Conservation (phyloP, 371 early-diverging fungal genomes). For the Umbelopsis sp. region DNA sequence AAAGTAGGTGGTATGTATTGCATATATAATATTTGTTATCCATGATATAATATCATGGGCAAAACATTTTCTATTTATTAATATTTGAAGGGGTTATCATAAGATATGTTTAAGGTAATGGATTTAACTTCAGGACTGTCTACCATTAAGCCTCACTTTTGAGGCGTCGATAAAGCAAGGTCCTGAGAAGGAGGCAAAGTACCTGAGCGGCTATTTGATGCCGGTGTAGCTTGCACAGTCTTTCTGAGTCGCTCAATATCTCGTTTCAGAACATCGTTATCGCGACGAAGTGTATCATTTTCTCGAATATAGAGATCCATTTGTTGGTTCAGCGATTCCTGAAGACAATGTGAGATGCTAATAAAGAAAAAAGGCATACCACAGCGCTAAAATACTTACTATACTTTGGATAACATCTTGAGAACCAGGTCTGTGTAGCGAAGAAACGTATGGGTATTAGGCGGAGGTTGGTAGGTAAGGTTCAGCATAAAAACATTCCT, state of each 20-base stretch:
- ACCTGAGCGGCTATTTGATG: background rate
- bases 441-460: background rate
- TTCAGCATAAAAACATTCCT: background rate
- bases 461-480: background rate
- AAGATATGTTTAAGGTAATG: too few species aligned
- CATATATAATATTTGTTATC: too few species aligned
- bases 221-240: background rate
- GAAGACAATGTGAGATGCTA: background rate
- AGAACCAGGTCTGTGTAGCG: background rate
- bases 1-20: too few species aligned
- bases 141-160: background rate
- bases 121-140: too few species aligned
- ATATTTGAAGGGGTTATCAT: too few species aligned
- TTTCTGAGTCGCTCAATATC: slow-evolving; percentile 10
- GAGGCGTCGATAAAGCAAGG: background rate
- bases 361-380: background rate
- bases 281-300: slow-evolving; percentile 4
- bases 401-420: background rate
- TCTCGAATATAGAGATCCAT: slow-evolving; percentile 7
- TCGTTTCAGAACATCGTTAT: background rate
- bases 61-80: too few species aligned
- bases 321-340: slow-evolving; percentile 12
- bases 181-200: background rate
- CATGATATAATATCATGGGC: too few species aligned
- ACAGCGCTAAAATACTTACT: background rate